Base-by-base conservation (phyloP, 345 rosid species). In the Corymbia maculata region DNA sequence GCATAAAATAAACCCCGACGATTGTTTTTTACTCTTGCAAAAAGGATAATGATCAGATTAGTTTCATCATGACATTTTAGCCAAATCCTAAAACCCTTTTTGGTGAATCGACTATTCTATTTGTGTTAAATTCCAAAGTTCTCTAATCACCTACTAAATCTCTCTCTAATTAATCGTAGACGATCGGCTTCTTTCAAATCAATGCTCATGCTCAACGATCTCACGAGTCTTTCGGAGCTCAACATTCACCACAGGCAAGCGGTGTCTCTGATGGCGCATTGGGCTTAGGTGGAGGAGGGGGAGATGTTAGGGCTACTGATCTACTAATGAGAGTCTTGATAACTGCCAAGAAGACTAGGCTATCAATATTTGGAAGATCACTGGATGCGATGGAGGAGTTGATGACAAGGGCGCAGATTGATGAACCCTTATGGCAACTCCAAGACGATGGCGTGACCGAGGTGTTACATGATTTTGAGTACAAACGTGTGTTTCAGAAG, bases 371-470 rank as follows among this genome's bases (percentile, higher is more conserved):
- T 3, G 85, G 85, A 12, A 61, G 68, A 61, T 24, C 61, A 6
- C 3, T n/a, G 6, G 55, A 50, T 6, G 90, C 90, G 3, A 87
- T 87, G 84, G 87, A 53, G 66, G 90, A 89, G 36, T 88, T 89
- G 17, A 22, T 89, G 11, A 84, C 9, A 14, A 42, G 57, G 68
- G 86, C 88, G 16, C 52, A 42, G 44, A 86, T 8, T n/a, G 6
- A 45, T 19, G 49, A 75, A 42, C 84, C 84, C 0, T 75, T 75
- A 42, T 75, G 84, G 84, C 84, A 52, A 49, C 45, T 24, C 79
- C 79, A 52, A 32, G 82, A 51, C 2, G 85, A 50, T 16, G 66
- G 55, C 7, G 59, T 51, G n/a, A 87, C 49, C 9, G 66, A 87
- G 28, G 30, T 22, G n/a, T 51, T 87, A 32, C 80, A 79, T 70